These are phyloP conservation scores for Lipomyces mesembrius DNA, from an alignment of 805 yeast genomes.

Conservation along the genomic window DNA sequence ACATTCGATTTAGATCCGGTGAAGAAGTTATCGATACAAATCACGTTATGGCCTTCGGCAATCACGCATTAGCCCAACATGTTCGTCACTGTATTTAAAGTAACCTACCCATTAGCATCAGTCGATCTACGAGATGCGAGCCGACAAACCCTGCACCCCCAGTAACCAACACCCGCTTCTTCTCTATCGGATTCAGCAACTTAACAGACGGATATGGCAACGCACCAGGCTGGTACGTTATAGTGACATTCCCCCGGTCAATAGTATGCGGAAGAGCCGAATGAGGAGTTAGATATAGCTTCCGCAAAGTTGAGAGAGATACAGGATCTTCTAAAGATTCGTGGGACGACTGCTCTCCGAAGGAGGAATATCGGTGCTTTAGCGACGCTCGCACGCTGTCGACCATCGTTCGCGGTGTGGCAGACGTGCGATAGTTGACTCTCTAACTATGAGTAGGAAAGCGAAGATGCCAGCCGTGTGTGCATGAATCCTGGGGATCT, in stretches of 20 bases:
- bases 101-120: slow-evolving; percentile 39
- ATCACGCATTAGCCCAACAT: neutral
- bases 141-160: slow-evolving; percentile 44
- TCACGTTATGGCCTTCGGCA: slow-evolving; percentile 37
- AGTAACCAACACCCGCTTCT: slow-evolving; percentile 40
- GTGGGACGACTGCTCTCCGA: slow-evolving; percentile 13
- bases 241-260: slow-evolving; percentile 26
- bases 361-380: slow-evolving; percentile 21
- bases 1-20: slow-evolving; percentile 41
- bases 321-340: neutral
- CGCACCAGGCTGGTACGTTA: slow-evolving; percentile 31
- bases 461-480: no score
- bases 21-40: slow-evolving; percentile 42
- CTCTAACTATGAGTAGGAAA: neutral
- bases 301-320: slow-evolving; percentile 22
- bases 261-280: slow-evolving; percentile 31
- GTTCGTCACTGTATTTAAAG: neutral
- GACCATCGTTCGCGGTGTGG: slow-evolving; percentile 17
- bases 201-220: slow-evolving; percentile 39
- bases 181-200: slow-evolving; percentile 40
- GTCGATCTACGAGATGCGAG: slow-evolving; percentile 41
- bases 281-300: slow-evolving; percentile 31
- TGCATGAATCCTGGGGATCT: no score
- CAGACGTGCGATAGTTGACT: neutral
- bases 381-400: slow-evolving; percentile 34